Evolutionary conservation across 129 eudicot genomes (phyloP).

Genomic region (Ambrosia trifida): DNA sequence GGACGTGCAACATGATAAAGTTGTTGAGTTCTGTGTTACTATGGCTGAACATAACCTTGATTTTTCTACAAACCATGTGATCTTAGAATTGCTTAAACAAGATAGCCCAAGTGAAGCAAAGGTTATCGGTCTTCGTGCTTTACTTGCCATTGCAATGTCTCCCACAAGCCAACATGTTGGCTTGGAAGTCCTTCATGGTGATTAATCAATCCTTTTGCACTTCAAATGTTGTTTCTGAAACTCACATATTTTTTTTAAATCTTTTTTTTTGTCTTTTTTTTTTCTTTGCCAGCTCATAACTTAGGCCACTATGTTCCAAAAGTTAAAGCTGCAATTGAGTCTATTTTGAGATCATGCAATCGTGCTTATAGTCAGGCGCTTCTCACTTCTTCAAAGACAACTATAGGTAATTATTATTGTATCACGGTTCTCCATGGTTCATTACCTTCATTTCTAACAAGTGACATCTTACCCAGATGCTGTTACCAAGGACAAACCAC

Average conservation of each 20-base stretch:
- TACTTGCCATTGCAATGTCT: constrained; percentile 94
- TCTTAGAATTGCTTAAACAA: constrained; percentile 89
- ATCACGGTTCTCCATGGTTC: constrained; percentile 3
- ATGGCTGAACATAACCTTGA: constrained; percentile 96
- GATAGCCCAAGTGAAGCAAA: constrained; percentile 99
- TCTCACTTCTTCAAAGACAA: constrained; percentile 92
- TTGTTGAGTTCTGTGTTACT: constrained; percentile 96
- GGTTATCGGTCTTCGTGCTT: constrained; percentile 97
- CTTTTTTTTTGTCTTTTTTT: background rate
- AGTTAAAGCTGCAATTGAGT: constrained; percentile 96
- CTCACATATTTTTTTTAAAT: background rate
- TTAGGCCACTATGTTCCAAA: constrained; percentile 98
- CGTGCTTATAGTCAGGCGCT: constrained; percentile 91
- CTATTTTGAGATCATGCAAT: constrained; percentile 87
- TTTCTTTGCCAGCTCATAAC: constrained; percentile 68
- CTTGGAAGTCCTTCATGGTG: constrained; percentile 94
- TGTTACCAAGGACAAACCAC: constrained; percentile 88
- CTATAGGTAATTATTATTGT: constrained; percentile 57
- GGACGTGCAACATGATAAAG: constrained; percentile 97
- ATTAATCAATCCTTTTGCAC: constrained; percentile 19
- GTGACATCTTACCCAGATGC: constrained; percentile 58
- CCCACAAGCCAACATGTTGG: constrained; percentile 95
- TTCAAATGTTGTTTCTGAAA: background rate
- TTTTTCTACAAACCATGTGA: constrained; percentile 92
- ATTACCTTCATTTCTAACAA: constrained; percentile 8